Percentiles rank a stretch among this genome's conserved stretches.
phyloP scores from a whole-genome alignment of 352 stramenopile genomes.

The Phytophthora vignae region DNA sequence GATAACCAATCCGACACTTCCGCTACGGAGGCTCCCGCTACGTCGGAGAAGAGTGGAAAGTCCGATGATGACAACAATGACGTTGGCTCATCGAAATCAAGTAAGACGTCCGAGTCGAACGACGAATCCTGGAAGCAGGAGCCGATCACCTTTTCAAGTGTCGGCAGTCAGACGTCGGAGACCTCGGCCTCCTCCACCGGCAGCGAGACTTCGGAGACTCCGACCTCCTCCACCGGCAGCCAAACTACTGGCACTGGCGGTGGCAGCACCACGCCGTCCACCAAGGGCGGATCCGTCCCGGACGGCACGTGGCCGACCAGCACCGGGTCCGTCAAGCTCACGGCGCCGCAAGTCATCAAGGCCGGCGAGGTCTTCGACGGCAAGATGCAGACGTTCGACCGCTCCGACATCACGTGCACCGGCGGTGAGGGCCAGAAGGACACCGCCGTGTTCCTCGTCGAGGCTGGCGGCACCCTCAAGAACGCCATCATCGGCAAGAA shows the following conservation, averaged over 20 bases:
- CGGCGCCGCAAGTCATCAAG: too few species aligned
- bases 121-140: neutral
- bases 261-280: constrained; percentile 5
- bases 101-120: neutral
- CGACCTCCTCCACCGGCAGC: neutral
- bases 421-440: neutral
- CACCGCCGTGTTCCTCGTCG: neutral
- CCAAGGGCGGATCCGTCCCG: constrained; percentile 7
- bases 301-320: constrained; percentile 25
- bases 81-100: neutral
- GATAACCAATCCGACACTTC: constrained; percentile 17
- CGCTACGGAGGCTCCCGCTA: constrained; percentile 6
- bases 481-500: constrained; percentile 30
- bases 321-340: constrained; percentile 17
- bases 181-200: too few species aligned
- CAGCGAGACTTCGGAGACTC: too few species aligned
- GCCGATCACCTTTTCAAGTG: too few species aligned
- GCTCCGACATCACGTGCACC: constrained; percentile 37
- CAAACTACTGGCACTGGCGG: constrained; percentile 10
- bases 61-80: constrained; percentile 2
- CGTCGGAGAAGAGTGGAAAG: constrained; percentile 12
- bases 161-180: too few species aligned
- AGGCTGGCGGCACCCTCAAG: neutral
- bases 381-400: constrained; percentile 68
- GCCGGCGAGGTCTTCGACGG: constrained; percentile 33